These are phyloP conservation scores for Zhuliangozyma parablackwelliae DNA, from an alignment of 1,139 yeast species.

Conservation along the genomic window DNA sequence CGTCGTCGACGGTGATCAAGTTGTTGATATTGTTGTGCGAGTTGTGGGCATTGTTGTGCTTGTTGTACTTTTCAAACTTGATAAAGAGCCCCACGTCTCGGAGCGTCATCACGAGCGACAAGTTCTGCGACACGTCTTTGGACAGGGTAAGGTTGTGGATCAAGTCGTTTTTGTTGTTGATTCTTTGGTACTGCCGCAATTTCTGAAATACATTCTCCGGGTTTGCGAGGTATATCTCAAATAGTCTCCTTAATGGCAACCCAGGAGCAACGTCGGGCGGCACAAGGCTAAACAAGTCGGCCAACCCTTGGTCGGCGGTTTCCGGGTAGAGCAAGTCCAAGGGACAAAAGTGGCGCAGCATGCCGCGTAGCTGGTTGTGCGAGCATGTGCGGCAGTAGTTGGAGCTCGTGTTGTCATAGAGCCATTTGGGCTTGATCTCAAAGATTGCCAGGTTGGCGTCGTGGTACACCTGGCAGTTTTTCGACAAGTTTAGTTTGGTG, in stretches of 20 bases:
- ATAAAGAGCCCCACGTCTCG: constrained; percentile 53
- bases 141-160: constrained; percentile 31
- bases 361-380: constrained; percentile 32
- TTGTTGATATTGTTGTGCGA: constrained; percentile 33
- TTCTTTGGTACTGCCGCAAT: constrained; percentile 33
- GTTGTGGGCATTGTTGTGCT: constrained; percentile 25
- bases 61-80: constrained; percentile 34
- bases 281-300: constrained; percentile 30
- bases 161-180: constrained; percentile 30
- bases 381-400: constrained; percentile 46
- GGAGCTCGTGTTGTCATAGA: constrained; percentile 33
- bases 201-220: constrained; percentile 36
- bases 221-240: constrained; percentile 23
- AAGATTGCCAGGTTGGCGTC: constrained; percentile 15
- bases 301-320: constrained; percentile 30
- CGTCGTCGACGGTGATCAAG: constrained; percentile 23
- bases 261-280: constrained; percentile 15
- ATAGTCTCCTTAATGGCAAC: constrained; percentile 25
- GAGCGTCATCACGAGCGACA: constrained; percentile 50
- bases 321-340: constrained; percentile 34
- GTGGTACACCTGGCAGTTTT: constrained; percentile 34
- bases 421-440: constrained; percentile 48
- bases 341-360: constrained; percentile 42
- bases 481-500: constrained; percentile 22
- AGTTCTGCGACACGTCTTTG: constrained; percentile 40